These are phyloP conservation scores for Halophytophthora polymorphica DNA, from an alignment of 352 stramenopile genomes.

Conservation along the genomic window DNA sequence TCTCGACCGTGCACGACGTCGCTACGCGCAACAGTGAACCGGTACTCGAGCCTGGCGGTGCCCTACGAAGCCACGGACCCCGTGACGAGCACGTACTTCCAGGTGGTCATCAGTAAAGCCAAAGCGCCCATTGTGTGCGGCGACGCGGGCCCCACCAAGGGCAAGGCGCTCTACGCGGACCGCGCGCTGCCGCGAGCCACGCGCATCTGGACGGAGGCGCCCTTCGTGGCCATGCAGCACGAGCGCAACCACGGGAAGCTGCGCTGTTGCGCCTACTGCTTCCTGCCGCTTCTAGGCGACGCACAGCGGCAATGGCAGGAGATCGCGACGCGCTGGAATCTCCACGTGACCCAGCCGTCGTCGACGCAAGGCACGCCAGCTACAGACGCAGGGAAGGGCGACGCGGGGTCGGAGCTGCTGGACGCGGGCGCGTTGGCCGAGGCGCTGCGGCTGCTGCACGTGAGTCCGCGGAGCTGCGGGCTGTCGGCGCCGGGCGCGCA, in stretches of 20 bases:
- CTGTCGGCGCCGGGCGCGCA: slow-evolving; percentile 29
- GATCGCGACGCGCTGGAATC: slow-evolving; percentile 35
- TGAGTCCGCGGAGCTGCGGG: slow-evolving; percentile 49
- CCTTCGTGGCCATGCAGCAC: slow-evolving; percentile 75
- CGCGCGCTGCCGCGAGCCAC: slow-evolving; percentile 37
- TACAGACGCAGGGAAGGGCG: slow-evolving; percentile 2
- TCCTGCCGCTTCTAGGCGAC: slow-evolving; percentile 53
- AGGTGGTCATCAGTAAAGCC: slow-evolving; percentile 56
- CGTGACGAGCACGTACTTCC: slow-evolving; percentile 53
- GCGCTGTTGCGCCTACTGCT: slow-evolving; percentile 69
- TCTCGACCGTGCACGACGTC: too few relatives aligned
- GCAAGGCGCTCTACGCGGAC: slow-evolving; percentile 72
- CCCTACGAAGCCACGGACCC: slow-evolving; percentile 51
- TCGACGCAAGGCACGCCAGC: slow-evolving; percentile 8
- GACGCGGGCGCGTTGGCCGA: slow-evolving; percentile 38
- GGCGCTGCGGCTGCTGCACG: slow-evolving; percentile 33
- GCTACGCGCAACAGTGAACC: too few relatives aligned
- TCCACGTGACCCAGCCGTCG: not conserved
- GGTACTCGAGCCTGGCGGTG: slow-evolving; percentile 49
- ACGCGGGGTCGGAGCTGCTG: slow-evolving; percentile 1
- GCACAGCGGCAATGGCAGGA: slow-evolving; percentile 46
- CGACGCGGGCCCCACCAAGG: slow-evolving; percentile 55
- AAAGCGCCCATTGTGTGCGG: slow-evolving; percentile 61
- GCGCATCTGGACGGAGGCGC: slow-evolving; percentile 66
- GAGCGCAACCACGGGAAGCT: slow-evolving; percentile 39